Evolutionary conservation across 2,329 filamentous ascomycete species (phyloP).

Genomic region (Colletotrichum musae): DNA sequence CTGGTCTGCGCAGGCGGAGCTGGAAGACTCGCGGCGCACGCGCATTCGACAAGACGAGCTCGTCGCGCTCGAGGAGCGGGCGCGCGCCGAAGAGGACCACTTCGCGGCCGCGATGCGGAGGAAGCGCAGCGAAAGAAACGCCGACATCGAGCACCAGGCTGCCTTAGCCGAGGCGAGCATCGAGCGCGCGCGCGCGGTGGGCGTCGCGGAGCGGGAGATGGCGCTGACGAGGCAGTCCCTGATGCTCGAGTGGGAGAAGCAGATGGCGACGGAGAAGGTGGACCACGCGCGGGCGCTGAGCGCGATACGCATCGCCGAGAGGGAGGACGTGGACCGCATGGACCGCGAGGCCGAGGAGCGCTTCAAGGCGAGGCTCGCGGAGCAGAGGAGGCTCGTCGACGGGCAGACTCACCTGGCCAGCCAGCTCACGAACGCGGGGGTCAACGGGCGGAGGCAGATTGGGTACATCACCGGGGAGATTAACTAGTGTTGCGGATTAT

Average conservation of each 20-base stretch:
- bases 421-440: conserved; percentile 50
- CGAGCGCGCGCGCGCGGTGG: conserved; percentile 59
- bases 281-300: conserved; percentile 66
- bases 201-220: conserved; percentile 61
- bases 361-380: conserved; percentile 60
- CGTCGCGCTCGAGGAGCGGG: conserved; percentile 58
- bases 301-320: conserved; percentile 63
- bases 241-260: conserved; percentile 64
- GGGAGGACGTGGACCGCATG: conserved; percentile 65
- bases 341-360: conserved; percentile 63
- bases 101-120: conserved; percentile 55
- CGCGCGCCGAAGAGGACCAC: conserved; percentile 62
- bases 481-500: conserved; percentile 49
- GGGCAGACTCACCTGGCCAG: conserved; percentile 57
- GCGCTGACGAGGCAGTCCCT: conserved; percentile 60
- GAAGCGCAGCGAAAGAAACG: conserved; percentile 53
- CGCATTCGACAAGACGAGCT: conserved; percentile 64
- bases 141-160: conserved; percentile 61
- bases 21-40: conserved; percentile 66
- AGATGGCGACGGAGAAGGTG: conserved; percentile 61
- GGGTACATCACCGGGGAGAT: conserved; percentile 70
- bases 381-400: conserved; percentile 67
- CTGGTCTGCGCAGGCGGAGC: conserved; percentile 61
- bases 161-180: conserved; percentile 62
- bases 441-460: conserved; percentile 63